Base-by-base conservation (phyloP, 345 rosid genomes). In the Ailanthus altissimus region DNA sequence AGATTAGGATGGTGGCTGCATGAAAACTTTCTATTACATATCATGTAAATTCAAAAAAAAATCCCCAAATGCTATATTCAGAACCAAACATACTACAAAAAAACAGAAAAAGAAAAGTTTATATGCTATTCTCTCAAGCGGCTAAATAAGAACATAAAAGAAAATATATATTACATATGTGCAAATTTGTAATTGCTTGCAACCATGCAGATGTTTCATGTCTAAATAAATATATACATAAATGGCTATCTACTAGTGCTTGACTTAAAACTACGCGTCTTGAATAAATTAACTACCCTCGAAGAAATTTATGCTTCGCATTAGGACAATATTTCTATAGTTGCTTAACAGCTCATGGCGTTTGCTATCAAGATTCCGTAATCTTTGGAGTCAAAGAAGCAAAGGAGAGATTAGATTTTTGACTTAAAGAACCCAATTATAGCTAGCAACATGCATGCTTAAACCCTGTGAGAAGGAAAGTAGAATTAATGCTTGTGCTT, bases 261-360 rank as follows among this genome's bases (percentile, higher is more conserved):
- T 23, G 32, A 25, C 5, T 57, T 42, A 23, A 57, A 56, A 54
- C 50, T 38, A n/a, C 5, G 0, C 5, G 13, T 42, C 58, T 57
- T 2, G 36, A 57, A 11, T 21, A 36, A 69, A 38, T 36, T 54
- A 70, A 28, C 73, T 16, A 32, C 45, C 8, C 15, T 51, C 2
- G 3, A 70, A 51, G 51, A 49, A 68, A 49, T 28, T 68, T 49
- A 16, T 26, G 43, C 46, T 1, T 21, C 23, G 21, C 43, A 0
- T 0, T 28, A 49, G 57, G n/a, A 16, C 43, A 25, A 68, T 68
- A 18, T 68, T 32, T 32, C 23, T 26, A 15, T 23, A 25, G 23
- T 32, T 73, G 76, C 66, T 43, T 59, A 47, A 73, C 77, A 73
- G 68, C 68, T 73, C 38, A 73, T 15, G 42, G 43, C 57, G 43